Evolutionary conservation across 2,329 filamentous ascomycete species (phyloP).

Genomic region (Aspergillus bombycis): DNA sequence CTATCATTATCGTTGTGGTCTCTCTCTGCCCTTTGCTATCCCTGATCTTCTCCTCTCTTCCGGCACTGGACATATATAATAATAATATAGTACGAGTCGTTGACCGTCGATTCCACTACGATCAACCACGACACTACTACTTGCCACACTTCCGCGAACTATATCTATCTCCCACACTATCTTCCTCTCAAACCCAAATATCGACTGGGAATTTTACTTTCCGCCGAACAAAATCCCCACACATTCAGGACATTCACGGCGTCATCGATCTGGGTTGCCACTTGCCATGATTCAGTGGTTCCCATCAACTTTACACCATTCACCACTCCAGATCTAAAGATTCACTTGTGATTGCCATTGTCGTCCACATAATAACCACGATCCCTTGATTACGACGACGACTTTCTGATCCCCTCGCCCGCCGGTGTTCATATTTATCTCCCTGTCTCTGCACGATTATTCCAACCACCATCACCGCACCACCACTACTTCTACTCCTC

Average conservation of each 20-base stretch:
- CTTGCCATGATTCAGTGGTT: slow-evolving; percentile 4
- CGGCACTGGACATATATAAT: neutral
- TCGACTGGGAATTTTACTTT: neutral
- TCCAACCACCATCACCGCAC: no score
- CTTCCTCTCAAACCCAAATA: neutral
- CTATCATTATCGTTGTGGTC: neutral
- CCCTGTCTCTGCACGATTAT: neutral
- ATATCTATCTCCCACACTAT: neutral
- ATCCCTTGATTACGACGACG: slow-evolving; percentile 2
- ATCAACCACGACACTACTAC: no score
- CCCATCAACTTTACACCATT: neutral
- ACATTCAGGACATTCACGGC: slow-evolving; percentile 5
- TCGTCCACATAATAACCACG: neutral
- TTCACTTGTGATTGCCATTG: neutral
- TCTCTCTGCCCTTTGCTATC: neutral
- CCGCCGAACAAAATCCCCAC: neutral
- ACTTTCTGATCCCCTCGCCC: neutral
- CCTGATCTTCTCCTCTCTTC: neutral
- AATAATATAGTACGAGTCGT: no score
- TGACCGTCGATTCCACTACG: no score
- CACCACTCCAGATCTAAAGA: neutral
- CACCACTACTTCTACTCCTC: neutral
- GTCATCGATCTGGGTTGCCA: slow-evolving; percentile 15
- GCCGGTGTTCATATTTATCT: neutral
- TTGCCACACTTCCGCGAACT: neutral